phyloP scores from a whole-genome alignment of 2,329 filamentous ascomycete genomes.

The Arthrobotrys sinensis region DNA sequence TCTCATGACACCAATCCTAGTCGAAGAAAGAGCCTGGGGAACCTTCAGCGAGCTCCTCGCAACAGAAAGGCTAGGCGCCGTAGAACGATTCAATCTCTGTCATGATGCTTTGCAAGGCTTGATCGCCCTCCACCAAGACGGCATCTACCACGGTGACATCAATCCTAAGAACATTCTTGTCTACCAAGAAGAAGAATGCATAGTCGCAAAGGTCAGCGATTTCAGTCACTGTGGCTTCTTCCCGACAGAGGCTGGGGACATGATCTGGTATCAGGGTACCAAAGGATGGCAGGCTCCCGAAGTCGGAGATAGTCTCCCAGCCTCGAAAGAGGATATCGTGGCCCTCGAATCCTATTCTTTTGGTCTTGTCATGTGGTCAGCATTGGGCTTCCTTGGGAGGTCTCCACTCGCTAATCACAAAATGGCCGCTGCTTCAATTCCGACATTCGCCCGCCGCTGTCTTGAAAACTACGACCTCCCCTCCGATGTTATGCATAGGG shows the following conservation, averaged over 20 bases:
- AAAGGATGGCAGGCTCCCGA: slow-evolving; percentile 58
- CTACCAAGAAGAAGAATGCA: slow-evolving; percentile 48
- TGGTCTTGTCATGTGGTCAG: slow-evolving; percentile 50
- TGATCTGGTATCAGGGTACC: slow-evolving; percentile 56
- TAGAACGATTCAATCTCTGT: slow-evolving; percentile 49
- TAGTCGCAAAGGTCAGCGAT: slow-evolving; percentile 53
- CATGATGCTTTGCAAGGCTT: slow-evolving; percentile 52
- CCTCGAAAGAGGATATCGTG: slow-evolving; percentile 38
- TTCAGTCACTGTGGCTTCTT: slow-evolving; percentile 55
- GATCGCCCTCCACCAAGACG: slow-evolving; percentile 39
- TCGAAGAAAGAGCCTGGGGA: slow-evolving; percentile 55
- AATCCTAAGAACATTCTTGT: slow-evolving; percentile 59
- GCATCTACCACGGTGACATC: slow-evolving; percentile 54
- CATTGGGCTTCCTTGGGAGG: slow-evolving; percentile 33
- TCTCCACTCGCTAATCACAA: slow-evolving; percentile 28
- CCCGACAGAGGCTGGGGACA: slow-evolving; percentile 36
- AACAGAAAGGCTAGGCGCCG: slow-evolving; percentile 28
- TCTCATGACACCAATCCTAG: slow-evolving; percentile 48
- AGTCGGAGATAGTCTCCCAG: slow-evolving; percentile 36
- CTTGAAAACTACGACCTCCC: slow-evolving; percentile 42
- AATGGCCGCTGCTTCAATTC: slow-evolving; percentile 10
- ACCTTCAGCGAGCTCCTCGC: slow-evolving; percentile 47
- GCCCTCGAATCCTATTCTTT: slow-evolving; percentile 56
- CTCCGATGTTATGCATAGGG: slow-evolving; percentile 24
- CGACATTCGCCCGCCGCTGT: slow-evolving; percentile 47